These are phyloP conservation scores for Metschnikowia continentalis DNA, from an alignment of 805 yeast species.

Conservation along the genomic window DNA sequence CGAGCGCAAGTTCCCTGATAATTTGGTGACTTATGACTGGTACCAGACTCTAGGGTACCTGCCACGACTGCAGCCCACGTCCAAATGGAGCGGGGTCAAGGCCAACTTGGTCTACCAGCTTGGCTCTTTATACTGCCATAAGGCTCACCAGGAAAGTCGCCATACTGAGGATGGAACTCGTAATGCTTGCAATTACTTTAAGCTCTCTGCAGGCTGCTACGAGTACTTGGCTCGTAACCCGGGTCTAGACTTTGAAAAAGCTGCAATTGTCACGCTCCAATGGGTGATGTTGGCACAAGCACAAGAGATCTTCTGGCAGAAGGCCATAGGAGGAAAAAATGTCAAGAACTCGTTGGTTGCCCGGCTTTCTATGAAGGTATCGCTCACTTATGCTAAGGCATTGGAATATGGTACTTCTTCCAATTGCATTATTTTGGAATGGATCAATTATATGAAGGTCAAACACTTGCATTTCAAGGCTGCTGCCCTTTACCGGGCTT, in stretches of 20 bases:
- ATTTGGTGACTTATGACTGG: conserved; percentile 67
- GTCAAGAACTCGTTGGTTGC: conserved; percentile 60
- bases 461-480: conserved; percentile 67
- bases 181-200: conserved; percentile 60
- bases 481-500: conserved; percentile 62
- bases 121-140: conserved; percentile 57
- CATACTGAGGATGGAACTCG: conserved; percentile 54
- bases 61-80: conserved; percentile 7
- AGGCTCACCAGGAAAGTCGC: conserved; percentile 47
- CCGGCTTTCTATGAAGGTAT: conserved; percentile 59
- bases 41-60: conserved; percentile 48
- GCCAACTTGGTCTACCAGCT: conserved; percentile 63
- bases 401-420: conserved; percentile 38
- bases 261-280: conserved; percentile 49
- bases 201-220: conserved; percentile 68
- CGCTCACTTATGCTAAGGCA: conserved; percentile 51
- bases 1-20: conserved; percentile 58
- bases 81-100: conserved; percentile 40
- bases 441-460: conserved; percentile 57
- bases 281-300: conserved; percentile 73
- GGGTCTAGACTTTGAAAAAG: conserved; percentile 46
- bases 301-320: conserved; percentile 81
- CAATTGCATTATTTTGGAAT: conserved; percentile 49
- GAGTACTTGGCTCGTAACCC: conserved; percentile 24
- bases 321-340: conserved; percentile 46